Conservation (phyloP, 2,329 filamentous ascomycete genomes). For the Alternaria postmessia region DNA sequence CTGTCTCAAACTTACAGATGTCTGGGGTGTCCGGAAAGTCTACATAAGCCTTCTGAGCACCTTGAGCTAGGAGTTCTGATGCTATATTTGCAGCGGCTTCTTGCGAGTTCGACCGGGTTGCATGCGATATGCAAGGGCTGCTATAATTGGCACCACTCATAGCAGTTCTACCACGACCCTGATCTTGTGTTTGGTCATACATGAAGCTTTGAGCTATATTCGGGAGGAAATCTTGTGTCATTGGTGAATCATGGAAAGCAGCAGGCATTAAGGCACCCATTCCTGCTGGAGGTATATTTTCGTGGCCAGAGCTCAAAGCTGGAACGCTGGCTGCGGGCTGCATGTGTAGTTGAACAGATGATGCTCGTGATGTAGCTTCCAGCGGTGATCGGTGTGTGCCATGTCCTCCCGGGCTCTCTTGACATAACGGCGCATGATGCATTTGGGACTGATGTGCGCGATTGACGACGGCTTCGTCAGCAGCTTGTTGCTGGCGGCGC, state of each 20-base stretch:
- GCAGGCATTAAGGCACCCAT: not conserved
- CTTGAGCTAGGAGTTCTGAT: not conserved
- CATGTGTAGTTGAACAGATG: not conserved
- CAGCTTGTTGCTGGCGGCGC: not conserved
- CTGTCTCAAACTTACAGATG: not conserved
- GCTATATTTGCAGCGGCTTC: slow-evolving; percentile 4
- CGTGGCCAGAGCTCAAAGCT: not conserved
- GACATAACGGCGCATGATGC: not conserved
- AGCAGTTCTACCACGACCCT: not conserved
- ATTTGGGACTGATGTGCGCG: not conserved
- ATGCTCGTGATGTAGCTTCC: not conserved
- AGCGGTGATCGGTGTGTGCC: too few species aligned
- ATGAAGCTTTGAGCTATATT: not conserved
- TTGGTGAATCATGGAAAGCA: not conserved
- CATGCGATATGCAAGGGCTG: not conserved
- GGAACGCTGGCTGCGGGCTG: not conserved
- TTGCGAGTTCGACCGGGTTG: not conserved
- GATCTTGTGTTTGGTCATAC: not conserved
- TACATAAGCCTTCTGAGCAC: not conserved
- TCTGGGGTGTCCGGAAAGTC: not conserved
- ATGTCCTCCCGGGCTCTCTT: not conserved
- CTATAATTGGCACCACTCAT: not conserved
- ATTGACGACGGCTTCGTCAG: not conserved
- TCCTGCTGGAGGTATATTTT: not conserved
- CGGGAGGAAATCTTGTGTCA: not conserved